Evolutionary conservation across 352 stramenopile species (phyloP).

Genomic region (Phytophthora parvispora): DNA sequence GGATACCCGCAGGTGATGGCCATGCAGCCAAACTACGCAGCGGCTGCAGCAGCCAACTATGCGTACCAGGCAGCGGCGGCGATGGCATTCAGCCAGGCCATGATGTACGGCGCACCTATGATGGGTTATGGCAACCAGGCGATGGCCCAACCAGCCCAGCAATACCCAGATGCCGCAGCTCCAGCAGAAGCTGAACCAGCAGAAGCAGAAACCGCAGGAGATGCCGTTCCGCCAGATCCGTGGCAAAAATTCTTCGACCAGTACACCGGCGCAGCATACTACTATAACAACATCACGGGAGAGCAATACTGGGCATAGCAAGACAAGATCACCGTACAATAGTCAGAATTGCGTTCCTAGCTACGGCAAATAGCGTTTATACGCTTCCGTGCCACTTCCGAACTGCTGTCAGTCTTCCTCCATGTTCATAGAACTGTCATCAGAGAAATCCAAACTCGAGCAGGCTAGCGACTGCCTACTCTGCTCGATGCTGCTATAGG

Average conservation of each 20-base stretch:
- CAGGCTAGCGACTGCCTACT: conserved; percentile 61
- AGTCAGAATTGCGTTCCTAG: conserved; percentile 8
- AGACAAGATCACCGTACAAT: conserved; percentile 8
- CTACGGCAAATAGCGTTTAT: conserved; percentile 2
- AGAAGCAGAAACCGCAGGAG: conserved; percentile 14
- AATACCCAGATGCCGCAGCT: conserved; percentile 20
- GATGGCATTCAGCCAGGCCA: conserved; percentile 60
- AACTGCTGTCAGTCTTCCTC: conserved; percentile 47
- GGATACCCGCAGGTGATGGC: conserved; percentile 29
- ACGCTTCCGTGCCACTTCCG: not conserved
- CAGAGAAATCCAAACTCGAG: conserved; percentile 79
- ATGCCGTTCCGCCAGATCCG: conserved; percentile 56
- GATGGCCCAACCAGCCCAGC: conserved; percentile 28
- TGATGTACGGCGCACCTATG: conserved; percentile 55
- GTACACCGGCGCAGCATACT: conserved; percentile 86
- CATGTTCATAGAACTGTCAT: conserved; percentile 84
- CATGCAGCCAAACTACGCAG: conserved; percentile 68
- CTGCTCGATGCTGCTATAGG: conserved; percentile 80
- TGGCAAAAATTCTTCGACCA: conserved; percentile 93
- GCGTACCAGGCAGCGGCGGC: conserved; percentile 70
- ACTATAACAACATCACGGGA: conserved; percentile 91
- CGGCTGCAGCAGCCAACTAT: conserved; percentile 50
- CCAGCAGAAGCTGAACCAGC: not conserved
- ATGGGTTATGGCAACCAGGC: conserved; percentile 42
- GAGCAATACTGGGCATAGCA: conserved; percentile 85